Evolutionary conservation across 345 rosid species (phyloP).

Genomic region (Streptanthus diversifolius): DNA sequence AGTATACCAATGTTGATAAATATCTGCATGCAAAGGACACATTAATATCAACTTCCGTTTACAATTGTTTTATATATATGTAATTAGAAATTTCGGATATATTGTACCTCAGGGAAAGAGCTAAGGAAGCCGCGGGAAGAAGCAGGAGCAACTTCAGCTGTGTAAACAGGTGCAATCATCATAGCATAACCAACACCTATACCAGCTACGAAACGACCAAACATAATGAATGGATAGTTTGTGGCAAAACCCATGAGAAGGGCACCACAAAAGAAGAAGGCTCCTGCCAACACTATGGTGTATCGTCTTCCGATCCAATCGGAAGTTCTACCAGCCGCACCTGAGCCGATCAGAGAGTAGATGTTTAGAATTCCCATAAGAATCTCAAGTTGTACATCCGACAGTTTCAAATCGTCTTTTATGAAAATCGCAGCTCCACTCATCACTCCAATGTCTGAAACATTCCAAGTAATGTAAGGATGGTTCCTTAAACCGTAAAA

Average conservation of each 20-base stretch:
- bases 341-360: slow-evolving; percentile 57
- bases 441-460: slow-evolving; percentile 36
- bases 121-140: slow-evolving; percentile 56
- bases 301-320: slow-evolving; percentile 65
- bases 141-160: slow-evolving; percentile 60
- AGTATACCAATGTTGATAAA: slow-evolving; percentile 64
- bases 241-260: slow-evolving; percentile 68
- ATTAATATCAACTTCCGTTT: background rate
- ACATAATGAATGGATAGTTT: slow-evolving; percentile 48
- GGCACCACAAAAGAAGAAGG: slow-evolving; percentile 54
- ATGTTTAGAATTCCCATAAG: slow-evolving; percentile 58
- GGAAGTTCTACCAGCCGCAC: slow-evolving; percentile 55
- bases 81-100: background rate
- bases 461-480: background rate
- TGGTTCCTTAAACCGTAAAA: background rate
- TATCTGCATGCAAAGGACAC: slow-evolving; percentile 22
- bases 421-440: slow-evolving; percentile 36
- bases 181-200: slow-evolving; percentile 67
- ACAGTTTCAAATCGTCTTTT: slow-evolving; percentile 19
- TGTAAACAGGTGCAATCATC: slow-evolving; percentile 65
- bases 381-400: slow-evolving; percentile 46
- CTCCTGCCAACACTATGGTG: slow-evolving; percentile 64
- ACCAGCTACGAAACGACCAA: slow-evolving; percentile 65
- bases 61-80: background rate
- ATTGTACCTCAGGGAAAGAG: slow-evolving; percentile 53